These are phyloP conservation scores for Gossypium davidsonii DNA, from an alignment of 441 rosid genomes.

Conservation along the genomic window DNA sequence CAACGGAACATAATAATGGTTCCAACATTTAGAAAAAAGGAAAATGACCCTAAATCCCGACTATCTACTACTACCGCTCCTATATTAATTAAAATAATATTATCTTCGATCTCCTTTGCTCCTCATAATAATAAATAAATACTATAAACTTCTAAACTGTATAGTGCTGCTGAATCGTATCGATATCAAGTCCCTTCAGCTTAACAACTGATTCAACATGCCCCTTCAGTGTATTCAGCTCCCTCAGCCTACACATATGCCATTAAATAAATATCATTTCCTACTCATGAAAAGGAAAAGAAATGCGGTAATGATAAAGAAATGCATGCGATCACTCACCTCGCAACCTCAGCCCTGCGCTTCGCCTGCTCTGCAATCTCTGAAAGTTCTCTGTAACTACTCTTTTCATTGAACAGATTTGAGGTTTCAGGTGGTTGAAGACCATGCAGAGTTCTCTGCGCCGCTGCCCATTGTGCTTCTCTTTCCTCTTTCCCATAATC, in stretches of 20 bases:
- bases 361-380: slow-evolving; percentile 91
- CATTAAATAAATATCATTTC: neutral
- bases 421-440: slow-evolving; percentile 64
- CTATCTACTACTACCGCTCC: neutral
- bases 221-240: slow-evolving; percentile 58
- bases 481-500: slow-evolving; percentile 89
- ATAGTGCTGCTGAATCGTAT: slow-evolving; percentile 72
- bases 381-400: slow-evolving; percentile 64
- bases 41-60: neutral
- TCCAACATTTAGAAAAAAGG: neutral
- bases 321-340: slow-evolving; percentile 30
- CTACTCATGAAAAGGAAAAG: neutral
- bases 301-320: neutral
- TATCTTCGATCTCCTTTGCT: slow-evolving; percentile 7
- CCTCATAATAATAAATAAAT: slow-evolving; percentile 22
- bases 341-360: slow-evolving; percentile 80
- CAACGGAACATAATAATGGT: neutral
- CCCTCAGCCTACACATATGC: slow-evolving; percentile 54
- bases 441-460: slow-evolving; percentile 88
- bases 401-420: slow-evolving; percentile 51
- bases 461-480: slow-evolving; percentile 93
- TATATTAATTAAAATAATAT: neutral
- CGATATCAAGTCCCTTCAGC: slow-evolving; percentile 76
- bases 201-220: slow-evolving; percentile 76
- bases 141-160: slow-evolving; percentile 36